Evolutionary conservation across 805 yeast species (phyloP).

Genomic region (Suhomyces emberorum): DNA sequence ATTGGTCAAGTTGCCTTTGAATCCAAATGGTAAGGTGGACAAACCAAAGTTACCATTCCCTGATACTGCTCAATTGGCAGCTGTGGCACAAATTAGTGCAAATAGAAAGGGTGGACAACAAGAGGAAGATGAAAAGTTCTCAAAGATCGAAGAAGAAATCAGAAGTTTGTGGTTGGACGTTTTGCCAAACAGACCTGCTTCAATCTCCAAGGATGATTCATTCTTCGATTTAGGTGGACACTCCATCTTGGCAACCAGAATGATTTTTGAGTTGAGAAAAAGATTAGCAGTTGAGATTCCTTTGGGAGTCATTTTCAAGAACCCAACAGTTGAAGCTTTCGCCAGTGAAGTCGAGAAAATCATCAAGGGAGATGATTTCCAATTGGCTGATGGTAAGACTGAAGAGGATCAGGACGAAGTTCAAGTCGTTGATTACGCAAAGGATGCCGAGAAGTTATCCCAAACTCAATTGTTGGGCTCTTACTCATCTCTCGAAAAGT

Average conservation of each 20-base stretch:
- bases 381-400: conserved; percentile 31
- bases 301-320: conserved; percentile 82
- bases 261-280: conserved; percentile 90
- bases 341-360: conserved; percentile 67
- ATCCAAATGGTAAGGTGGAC: conserved; percentile 98
- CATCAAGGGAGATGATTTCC: conserved; percentile 47
- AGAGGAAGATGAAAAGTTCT: conserved; percentile 45
- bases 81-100: conserved; percentile 57
- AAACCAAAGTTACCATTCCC: conserved; percentile 97
- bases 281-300: conserved; percentile 78
- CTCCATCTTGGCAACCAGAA: conserved; percentile 92
- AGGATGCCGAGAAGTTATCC: conserved; percentile 64
- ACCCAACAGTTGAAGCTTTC: conserved; percentile 80
- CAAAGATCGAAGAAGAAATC: conserved; percentile 62
- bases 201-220: conserved; percentile 74
- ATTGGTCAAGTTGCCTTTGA: conserved; percentile 78
- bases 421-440: conserved; percentile 49
- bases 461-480: conserved; percentile 36
- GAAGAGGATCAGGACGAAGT: conserved; percentile 27
- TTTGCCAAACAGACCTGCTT: conserved; percentile 80
- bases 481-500: conserved; percentile 44
- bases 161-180: conserved; percentile 83
- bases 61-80: conserved; percentile 75
- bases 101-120: conserved; percentile 37
- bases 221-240: conserved; percentile 98